Evolutionary conservation across 176 grass and related monocot genomes (phyloP).

Genomic region (Leersia perrieri): DNA sequence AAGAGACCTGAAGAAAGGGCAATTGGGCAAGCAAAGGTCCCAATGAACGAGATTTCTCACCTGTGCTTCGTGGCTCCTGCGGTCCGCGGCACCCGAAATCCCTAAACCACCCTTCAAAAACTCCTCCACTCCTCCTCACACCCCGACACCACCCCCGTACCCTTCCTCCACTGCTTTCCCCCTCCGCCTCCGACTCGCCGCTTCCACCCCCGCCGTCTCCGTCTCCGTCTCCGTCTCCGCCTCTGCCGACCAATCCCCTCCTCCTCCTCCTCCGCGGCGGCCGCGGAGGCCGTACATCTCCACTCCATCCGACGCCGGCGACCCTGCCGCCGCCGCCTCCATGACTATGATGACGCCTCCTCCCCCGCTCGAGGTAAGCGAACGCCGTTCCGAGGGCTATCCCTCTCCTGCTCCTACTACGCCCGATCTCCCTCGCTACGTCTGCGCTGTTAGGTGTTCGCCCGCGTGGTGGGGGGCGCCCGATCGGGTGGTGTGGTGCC

Average conservation of each 20-base stretch:
- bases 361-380: slow-evolving; percentile 69
- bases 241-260: neutral
- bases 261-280: no score
- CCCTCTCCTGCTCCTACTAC: neutral
- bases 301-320: neutral
- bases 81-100: neutral
- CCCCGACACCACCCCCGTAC: neutral
- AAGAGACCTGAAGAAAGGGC: no score
- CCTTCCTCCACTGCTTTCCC: neutral
- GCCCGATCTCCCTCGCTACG: neutral
- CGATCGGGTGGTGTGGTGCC: slow-evolving; percentile 7
- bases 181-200: slow-evolving; percentile 5
- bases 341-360: slow-evolving; percentile 80
- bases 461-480: neutral
- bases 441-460: neutral
- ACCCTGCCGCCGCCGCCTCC: neutral
- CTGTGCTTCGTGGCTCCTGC: no score
- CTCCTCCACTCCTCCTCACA: neutral
- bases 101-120: neutral
- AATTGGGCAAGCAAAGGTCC: no score
- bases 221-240: neutral
- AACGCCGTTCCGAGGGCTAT: neutral
- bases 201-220: neutral
- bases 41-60: no score
- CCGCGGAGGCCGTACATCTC: neutral